These are phyloP conservation scores for Phallus indusiatus DNA, from an alignment of 768 basidiomycete genomes.

Conservation along the genomic window DNA sequence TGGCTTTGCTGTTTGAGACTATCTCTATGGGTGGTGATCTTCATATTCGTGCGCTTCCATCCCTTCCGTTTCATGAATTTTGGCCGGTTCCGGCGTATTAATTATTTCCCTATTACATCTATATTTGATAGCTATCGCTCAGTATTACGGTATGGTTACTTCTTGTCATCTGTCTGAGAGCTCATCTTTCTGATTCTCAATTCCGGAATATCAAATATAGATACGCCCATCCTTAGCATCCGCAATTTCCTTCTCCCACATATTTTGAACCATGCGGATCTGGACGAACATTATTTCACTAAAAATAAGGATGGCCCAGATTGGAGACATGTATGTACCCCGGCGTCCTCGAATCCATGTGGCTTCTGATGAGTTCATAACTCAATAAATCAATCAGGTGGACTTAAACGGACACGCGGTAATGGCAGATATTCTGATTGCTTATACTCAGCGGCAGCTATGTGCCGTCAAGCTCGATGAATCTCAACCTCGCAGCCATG, in stretches of 20 bases:
- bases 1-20: neutral
- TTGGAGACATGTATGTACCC: neutral
- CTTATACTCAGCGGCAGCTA: neutral
- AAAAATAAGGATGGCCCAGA: neutral
- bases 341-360: constrained; percentile 5
- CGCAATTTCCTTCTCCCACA: constrained; percentile 20
- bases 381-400: neutral
- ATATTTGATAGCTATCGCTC: constrained; percentile 19
- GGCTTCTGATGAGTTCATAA: neutral
- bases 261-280: neutral
- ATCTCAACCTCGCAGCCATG: neutral
- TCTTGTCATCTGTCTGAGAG: constrained; percentile 14
- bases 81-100: neutral
- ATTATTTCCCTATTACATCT: neutral
- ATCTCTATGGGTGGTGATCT: constrained; percentile 2
- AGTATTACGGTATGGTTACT: constrained; percentile 22
- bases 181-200: neutral
- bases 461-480: neutral
- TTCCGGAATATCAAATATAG: neutral
- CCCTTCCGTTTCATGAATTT: neutral
- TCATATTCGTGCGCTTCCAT: neutral
- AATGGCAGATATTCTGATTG: constrained; percentile 2
- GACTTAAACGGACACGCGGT: neutral
- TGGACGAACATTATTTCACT: neutral
- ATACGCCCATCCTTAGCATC: constrained; percentile 4